Evolutionary conservation across 345 rosid genomes (phyloP), one percentile per base, ranked within the genome.

Genomic region (Eutrema japonicum): DNA sequence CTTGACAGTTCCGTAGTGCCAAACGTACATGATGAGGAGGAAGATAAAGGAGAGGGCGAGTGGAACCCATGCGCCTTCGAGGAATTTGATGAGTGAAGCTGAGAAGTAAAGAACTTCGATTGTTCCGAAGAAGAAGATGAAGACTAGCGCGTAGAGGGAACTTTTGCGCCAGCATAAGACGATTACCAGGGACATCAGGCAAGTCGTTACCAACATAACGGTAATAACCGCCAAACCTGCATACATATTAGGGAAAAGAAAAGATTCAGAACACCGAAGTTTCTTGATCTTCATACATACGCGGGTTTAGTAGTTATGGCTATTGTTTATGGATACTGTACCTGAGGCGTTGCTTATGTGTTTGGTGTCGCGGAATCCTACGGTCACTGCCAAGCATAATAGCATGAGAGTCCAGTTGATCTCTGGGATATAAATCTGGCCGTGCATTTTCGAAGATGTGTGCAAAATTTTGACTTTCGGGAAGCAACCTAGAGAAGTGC

Each of bases 21-120:
- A 96, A 10, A 74, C 80, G 52, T 85, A 89, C 99, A 96, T 96
- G 46, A 87, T 69, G 67, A 79, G 61, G 79, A 87, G 80, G 84
- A 92, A 90, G 75, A 86, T 85, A 64, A 89, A 80, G 13, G 98
- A 71, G 10, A 96, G 89, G 18, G 85, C 97, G 11, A 92, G 52
- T 0, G 99, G 99, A 26, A 96, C 96, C 99, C 99, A 96, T 11
- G 98, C 98, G 8, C 99, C 98, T 84, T 96, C 97, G 1, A 78
- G 88, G 81, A 96, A 90, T 80, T 96, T 96, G 82, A 96, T 86
- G 63, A 96, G 91, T 66, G 98, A 88, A 26, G 98, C 98, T n/a
- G 99, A 89, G 85, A 96, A 96, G 83, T 96, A 92, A 14, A 95
- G 96, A 22, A 84, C 85, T 79, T 95, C 99, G 29, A 95, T 80